Evolutionary conservation across 2,329 filamentous ascomycete species (phyloP), one percentile per base, ranked within the genome.

Genomic region (Daldinia sp.): DNA sequence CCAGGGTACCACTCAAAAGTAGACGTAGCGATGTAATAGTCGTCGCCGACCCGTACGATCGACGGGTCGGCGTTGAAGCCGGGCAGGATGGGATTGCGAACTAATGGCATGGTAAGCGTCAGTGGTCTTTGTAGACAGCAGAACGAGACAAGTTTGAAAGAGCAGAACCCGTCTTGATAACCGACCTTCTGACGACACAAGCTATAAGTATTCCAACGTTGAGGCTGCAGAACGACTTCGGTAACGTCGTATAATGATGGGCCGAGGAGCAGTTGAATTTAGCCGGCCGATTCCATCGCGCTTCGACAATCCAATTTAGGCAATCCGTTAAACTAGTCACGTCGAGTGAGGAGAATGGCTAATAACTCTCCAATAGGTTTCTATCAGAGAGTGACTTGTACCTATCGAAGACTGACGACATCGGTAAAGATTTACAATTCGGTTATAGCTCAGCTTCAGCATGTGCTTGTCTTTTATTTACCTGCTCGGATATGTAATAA

Each of bases 1-100:
- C 83, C 83, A 0, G 83, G 83, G 58, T 77, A 84, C 82, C 82
- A 85, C 66, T 85, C 83, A 59, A 85, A 85, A 0, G 83, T 85
- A 23, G 82, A 85, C 0, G 81, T 84, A 23, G 83, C 83, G 66
- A 85, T 83, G 75, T 84, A 85, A 73, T 84, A 85, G 72, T 85
- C 81, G 13, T 79, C 71, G 19, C 81, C 81, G 32, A 85, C 83
- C 19, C 83, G 77, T 32, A 84, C 64, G 68, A 85, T 79, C 10
- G 83, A 85, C 19, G 83, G 83, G 73, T 86, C 83, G 35, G 83
- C 76, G 70, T 86, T 83, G 75, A 85, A 86, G 29, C 83, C 83
- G 13, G 83, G 83, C 19, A 86, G 79, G 68, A 86, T 85, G 8
- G 83, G 83, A 63, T 86, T 87, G 59, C 78, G 78, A 34, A 84